A percentile compares a stretch with the other conserved stretches of the same genome.
phyloP scores from a whole-genome alignment of 139 green algal species.

The Coelastrella sp. region DNA sequence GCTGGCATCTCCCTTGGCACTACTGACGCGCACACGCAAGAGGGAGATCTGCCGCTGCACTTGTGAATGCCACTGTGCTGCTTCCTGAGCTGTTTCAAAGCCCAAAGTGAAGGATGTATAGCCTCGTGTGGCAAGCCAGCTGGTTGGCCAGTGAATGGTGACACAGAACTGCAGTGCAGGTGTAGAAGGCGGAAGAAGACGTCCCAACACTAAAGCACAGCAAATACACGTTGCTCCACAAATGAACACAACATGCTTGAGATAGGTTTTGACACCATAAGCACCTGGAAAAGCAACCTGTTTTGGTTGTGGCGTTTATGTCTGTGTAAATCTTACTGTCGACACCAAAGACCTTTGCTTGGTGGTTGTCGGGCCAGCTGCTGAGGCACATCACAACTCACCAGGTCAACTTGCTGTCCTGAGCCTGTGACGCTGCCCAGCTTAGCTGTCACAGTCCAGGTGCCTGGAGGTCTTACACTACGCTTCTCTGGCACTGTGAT shows the following conservation, averaged over 20 bases:
- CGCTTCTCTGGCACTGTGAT: background rate
- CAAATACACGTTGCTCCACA: too few species aligned
- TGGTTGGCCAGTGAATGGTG: constrained; percentile 58
- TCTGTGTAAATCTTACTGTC: too few species aligned
- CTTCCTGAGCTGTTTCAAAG: constrained; percentile 34
- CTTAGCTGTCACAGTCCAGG: constrained; percentile 44
- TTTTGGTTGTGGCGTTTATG: background rate
- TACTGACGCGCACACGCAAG: constrained; percentile 23
- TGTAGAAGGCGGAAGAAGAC: too few species aligned
- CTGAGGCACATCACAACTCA: constrained; percentile 32
- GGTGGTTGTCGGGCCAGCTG: background rate
- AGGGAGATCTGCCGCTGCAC: constrained; percentile 31
- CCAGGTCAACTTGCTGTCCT: constrained; percentile 52
- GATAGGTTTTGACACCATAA: background rate
- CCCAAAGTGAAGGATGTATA: constrained; percentile 63
- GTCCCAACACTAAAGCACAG: too few species aligned
- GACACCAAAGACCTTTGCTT: background rate
- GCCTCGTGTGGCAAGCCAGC: constrained; percentile 58
- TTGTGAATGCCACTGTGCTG: constrained; percentile 29
- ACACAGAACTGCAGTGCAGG: constrained; percentile 58
- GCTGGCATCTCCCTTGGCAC: background rate
- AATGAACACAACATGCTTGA: background rate
- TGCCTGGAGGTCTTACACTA: constrained; percentile 20
- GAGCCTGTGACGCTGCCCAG: constrained; percentile 33
- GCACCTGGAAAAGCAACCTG: background rate